phyloP scores from a whole-genome alignment of 306 rosid genomes.

The Pueraria montana region DNA sequence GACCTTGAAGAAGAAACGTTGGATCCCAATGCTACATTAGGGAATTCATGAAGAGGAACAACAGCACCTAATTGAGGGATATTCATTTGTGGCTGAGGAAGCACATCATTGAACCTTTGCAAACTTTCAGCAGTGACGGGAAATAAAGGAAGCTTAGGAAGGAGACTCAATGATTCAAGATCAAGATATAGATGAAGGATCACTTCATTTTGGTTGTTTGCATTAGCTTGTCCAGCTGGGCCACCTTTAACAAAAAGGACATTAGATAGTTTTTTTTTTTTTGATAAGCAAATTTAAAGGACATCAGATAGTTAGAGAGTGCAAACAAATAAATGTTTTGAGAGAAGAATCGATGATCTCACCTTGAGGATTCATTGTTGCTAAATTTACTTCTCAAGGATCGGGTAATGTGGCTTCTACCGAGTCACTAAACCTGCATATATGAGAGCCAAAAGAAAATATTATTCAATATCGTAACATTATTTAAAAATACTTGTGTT shows the following conservation, averaged over 20 bases:
- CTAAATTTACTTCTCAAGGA: constrained; percentile 1
- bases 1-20: neutral
- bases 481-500: neutral
- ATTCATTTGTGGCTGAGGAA: neutral
- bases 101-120: neutral
- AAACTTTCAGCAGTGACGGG: neutral
- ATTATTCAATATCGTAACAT: neutral
- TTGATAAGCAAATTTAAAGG: too few species aligned
- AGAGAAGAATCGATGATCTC: neutral
- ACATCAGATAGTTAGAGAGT: neutral
- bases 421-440: neutral
- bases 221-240: neutral
- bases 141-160: neutral
- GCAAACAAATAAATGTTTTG: neutral
- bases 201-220: neutral
- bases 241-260: constrained; percentile 15
- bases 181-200: neutral
- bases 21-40: neutral
- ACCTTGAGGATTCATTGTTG: constrained; percentile 42
- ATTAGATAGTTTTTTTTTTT: neutral
- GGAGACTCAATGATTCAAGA: neutral
- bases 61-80: neutral
- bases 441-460: neutral
- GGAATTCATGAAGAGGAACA: neutral
- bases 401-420: neutral